These are phyloP conservation scores for Breviolum minutum DNA, from an alignment of 73 alveolate species.

Conservation along the genomic window DNA sequence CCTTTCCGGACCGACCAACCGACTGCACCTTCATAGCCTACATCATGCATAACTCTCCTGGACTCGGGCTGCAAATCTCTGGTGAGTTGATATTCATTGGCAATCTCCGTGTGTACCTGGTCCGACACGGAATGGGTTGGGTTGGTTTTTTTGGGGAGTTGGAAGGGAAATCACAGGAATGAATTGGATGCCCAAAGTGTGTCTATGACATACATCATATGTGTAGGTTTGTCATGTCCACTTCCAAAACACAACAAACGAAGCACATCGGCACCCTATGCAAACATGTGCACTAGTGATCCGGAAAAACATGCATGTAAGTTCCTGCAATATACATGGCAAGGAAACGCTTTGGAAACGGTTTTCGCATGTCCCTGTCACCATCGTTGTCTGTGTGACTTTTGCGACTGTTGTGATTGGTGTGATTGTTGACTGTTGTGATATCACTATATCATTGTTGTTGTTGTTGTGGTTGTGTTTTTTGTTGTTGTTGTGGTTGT, in stretches of 20 bases:
- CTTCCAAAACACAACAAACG: background rate
- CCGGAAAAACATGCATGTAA: no score
- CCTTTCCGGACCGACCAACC: background rate
- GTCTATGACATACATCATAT: no score
- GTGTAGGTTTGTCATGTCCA: background rate
- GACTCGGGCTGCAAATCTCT: background rate
- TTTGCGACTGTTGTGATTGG: no score
- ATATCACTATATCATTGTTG: no score
- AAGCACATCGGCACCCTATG: background rate
- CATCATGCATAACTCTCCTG: background rate
- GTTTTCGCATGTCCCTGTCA: no score
- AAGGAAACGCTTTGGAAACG: no score
- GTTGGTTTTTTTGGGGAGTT: no score
- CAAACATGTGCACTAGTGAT: no score
- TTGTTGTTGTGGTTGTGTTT: background rate
- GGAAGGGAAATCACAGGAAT: no score
- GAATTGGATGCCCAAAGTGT: background rate
- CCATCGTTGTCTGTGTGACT: no score
- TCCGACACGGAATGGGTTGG: background rate
- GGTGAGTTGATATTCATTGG: background rate
- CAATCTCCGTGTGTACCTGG: background rate
- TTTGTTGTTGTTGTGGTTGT: background rate
- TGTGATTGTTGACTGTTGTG: no score
- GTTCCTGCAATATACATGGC: no score
- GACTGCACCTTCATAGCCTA: background rate